These are phyloP conservation scores for Acacia melanoxylon DNA, from an alignment of 306 rosid genomes.

Conservation along the genomic window DNA sequence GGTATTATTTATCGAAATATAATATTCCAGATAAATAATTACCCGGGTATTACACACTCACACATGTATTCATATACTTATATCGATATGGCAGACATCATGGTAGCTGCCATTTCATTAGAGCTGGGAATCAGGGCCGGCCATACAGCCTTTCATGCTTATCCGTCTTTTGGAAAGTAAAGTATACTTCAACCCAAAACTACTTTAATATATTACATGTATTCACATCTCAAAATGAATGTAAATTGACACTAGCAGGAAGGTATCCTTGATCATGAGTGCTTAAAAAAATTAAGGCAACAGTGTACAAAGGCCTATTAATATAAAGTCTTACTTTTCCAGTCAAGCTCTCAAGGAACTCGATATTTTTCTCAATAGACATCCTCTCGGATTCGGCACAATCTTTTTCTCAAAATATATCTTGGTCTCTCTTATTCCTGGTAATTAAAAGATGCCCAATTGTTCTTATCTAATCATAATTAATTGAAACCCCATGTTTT, in stretches of 20 bases:
- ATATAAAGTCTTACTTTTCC: background rate
- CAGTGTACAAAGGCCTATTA: background rate
- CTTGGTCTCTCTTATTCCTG: too few relatives aligned
- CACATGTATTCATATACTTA: too few relatives aligned
- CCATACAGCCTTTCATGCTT: too few relatives aligned
- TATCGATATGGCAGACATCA: background rate
- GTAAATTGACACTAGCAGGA: background rate
- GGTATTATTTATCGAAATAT: too few relatives aligned
- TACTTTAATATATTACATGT: background rate
- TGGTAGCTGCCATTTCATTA: background rate
- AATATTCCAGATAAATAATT: too few relatives aligned
- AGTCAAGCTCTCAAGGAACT: constrained; percentile 4
- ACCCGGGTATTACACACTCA: too few relatives aligned
- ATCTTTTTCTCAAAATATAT: background rate
- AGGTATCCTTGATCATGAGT: background rate
- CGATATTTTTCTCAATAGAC: background rate
- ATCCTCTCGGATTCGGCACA: background rate
- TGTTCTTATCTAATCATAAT: too few relatives aligned
- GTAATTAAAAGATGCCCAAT: too few relatives aligned
- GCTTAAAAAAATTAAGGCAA: too few relatives aligned
- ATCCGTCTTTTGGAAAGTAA: background rate
- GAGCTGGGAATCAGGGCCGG: too few relatives aligned
- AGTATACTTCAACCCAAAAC: too few relatives aligned
- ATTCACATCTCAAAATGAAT: background rate
- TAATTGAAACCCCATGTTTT: too few relatives aligned